Percentiles rank a stretch among this genome's conserved stretches.
phyloP scores from a whole-genome alignment of 345 rosid species.

The Euphorbia pulcherrima region DNA sequence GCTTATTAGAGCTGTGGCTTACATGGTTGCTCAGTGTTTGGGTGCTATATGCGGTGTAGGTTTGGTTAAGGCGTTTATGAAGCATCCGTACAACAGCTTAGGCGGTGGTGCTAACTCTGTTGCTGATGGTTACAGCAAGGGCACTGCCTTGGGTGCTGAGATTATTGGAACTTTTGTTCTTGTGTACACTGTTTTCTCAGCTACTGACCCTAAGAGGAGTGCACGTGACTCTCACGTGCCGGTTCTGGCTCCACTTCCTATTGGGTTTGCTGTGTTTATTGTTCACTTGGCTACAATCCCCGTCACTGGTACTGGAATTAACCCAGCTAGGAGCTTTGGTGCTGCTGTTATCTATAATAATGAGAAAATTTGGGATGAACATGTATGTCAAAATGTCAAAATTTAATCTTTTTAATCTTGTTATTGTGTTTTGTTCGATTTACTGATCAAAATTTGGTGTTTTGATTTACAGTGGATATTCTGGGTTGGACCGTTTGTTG shows the following conservation, averaged over 20 bases:
- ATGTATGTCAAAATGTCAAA: conserved; percentile 24
- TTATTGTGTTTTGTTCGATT: background rate
- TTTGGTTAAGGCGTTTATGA: conserved; percentile 76
- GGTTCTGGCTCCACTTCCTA: conserved; percentile 75
- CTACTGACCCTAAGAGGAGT: conserved; percentile 83
- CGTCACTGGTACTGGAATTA: conserved; percentile 63
- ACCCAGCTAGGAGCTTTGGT: conserved; percentile 67
- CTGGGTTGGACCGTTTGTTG: conserved; percentile 67
- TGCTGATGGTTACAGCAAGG: conserved; percentile 48
- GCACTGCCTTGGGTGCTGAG: conserved; percentile 80
- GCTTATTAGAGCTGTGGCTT: conserved; percentile 53
- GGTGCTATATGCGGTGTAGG: conserved; percentile 87
- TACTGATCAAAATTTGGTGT: background rate
- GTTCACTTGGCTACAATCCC: conserved; percentile 74
- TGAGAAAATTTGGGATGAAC: conserved; percentile 55
- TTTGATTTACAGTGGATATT: conserved; percentile 52
- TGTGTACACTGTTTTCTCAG: conserved; percentile 77
- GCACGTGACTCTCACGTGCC: conserved; percentile 90
- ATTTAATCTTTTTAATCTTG: background rate
- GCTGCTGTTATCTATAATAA: conserved; percentile 58
- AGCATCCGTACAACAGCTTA: conserved; percentile 41
- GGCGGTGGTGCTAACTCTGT: conserved; percentile 73
- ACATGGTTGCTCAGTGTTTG: conserved; percentile 77
- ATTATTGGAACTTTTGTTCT: conserved; percentile 72
- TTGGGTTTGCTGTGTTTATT: conserved; percentile 71